Percentiles rank a stretch among this genome's conserved stretches.
Evolutionary conservation across 108 stramenopile genomes (phyloP).

Genomic region (Mediolabrus comicus): DNA sequence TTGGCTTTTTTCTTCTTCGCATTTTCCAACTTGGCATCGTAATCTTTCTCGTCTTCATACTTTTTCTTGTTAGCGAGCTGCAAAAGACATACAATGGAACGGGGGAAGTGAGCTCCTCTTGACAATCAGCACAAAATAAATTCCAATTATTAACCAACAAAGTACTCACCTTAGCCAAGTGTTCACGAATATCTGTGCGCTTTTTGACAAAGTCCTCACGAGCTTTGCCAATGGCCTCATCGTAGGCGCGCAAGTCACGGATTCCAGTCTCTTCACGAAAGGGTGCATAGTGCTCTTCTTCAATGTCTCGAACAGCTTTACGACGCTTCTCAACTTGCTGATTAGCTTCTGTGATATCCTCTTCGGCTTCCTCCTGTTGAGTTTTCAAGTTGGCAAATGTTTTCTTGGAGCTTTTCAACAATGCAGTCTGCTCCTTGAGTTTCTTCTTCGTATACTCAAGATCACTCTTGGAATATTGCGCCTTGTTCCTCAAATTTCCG

Average conservation of each 20-base stretch:
- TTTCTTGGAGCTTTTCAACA: conserved; percentile 55
- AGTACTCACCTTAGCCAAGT: conserved; percentile 50
- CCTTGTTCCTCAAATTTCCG: conserved; percentile 66
- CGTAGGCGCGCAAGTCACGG: conserved; percentile 80
- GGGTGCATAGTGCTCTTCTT: conserved; percentile 76
- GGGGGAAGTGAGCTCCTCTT: neutral
- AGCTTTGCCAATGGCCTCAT: conserved; percentile 75
- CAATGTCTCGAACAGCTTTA: conserved; percentile 65
- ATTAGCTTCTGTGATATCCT: conserved; percentile 53
- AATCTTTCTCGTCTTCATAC: conserved; percentile 57
- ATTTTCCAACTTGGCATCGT: conserved; percentile 54
- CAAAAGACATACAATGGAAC: neutral
- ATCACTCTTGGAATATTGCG: conserved; percentile 75
- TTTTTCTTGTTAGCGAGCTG: conserved; percentile 45
- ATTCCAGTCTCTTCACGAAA: conserved; percentile 85
- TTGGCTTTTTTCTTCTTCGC: conserved; percentile 58
- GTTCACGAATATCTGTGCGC: conserved; percentile 67
- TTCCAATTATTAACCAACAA: neutral
- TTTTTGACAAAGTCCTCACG: conserved; percentile 81
- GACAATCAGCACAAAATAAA: too few species aligned
- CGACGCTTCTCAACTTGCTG: conserved; percentile 38
- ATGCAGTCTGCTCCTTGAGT: conserved; percentile 63
- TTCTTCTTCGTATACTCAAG: conserved; percentile 74
- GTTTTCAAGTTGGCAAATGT: conserved; percentile 54
- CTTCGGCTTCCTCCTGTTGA: conserved; percentile 44